Evolutionary conservation across 1,139 yeast genomes (phyloP), one percentile per base, ranked within the genome.

Genomic region (Zygoascus meyerae): DNA sequence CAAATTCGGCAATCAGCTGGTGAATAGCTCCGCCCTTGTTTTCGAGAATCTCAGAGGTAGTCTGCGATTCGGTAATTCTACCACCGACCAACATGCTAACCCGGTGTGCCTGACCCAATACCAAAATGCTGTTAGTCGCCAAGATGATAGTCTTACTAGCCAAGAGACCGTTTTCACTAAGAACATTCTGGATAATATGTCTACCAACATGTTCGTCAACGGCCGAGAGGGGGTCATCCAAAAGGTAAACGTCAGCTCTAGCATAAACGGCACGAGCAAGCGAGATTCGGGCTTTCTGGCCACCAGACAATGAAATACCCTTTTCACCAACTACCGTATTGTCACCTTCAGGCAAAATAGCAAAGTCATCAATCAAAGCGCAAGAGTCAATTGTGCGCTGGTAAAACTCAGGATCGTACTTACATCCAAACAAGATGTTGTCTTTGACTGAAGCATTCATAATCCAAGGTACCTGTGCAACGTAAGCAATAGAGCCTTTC

Each of bases 211-310:
- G 95, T 60, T 90, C 95, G 69, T 92, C 96, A 49, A 92, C 95
- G 47, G 97, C 95, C 62, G 95, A 85, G 49, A 92, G 75, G n/a
- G 90, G 86, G 61, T 87, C 98, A 66, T 92, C 98, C 49, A 92
- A 70, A 48, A 92, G 71, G 63, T 87, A 90, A 32, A 90, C 81
- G 64, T 92, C 97, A 2, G 97, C 95, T 57, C 97, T 78, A 2
- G 97, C 81, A 65, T 92, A 92, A 7, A 92, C 97, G 21, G 97
- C 96, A 65, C 98, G 78, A 1, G 97, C 97, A 52, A 92, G 74
- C 2, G 95, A 81, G 45, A 92, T 71, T 67, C 98, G 81, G 1
- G 97, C 97, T 72, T 90, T 92, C 67, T 92, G 97, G 41, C 98
- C 98, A 51, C 98, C 98, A 42, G 96, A 86, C 49, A 92, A 73